These are phyloP conservation scores for Candida tunisiensis DNA, from an alignment of 1,139 yeast genomes.

Conservation along the genomic window DNA sequence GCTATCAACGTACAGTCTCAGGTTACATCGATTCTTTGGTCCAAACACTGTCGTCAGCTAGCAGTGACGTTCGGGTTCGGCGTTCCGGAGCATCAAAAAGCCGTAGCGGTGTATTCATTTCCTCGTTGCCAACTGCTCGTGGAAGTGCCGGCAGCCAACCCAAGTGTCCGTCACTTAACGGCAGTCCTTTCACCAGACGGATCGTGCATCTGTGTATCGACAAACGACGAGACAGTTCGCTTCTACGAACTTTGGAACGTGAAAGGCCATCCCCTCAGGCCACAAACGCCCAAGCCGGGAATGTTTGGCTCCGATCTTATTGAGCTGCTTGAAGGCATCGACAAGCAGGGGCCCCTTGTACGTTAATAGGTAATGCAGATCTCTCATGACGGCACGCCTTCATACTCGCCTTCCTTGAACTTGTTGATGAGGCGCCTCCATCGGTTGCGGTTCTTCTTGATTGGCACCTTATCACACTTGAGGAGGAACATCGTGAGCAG, in stretches of 20 bases:
- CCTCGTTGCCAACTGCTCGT: neutral
- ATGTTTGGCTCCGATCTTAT: neutral
- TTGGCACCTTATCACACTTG: conserved; percentile 28
- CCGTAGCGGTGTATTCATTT: neutral
- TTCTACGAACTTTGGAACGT: neutral
- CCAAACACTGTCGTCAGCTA: neutral
- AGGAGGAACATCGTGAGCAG: conserved; percentile 22
- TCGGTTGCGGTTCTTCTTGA: conserved; percentile 35
- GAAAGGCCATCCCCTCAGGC: neutral
- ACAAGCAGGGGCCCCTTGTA: too few relatives aligned
- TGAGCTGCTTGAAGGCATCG: conserved; percentile 1
- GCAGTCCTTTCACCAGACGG: neutral
- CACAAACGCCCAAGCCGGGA: neutral
- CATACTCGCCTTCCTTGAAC: conserved; percentile 32
- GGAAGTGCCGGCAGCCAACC: neutral
- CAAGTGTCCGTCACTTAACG: neutral
- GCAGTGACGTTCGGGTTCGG: neutral
- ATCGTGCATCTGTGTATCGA: neutral
- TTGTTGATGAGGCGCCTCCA: conserved; percentile 35
- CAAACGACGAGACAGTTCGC: neutral
- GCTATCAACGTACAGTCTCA: conserved; percentile 48
- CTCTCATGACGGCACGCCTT: conserved; percentile 39
- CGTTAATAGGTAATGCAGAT: too few relatives aligned
- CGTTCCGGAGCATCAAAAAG: neutral
- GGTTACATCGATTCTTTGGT: conserved; percentile 56